Evolutionary conservation across 495 filamentous ascomycete genomes (phyloP).

Genomic region (Annulohypoxylon nitens): DNA sequence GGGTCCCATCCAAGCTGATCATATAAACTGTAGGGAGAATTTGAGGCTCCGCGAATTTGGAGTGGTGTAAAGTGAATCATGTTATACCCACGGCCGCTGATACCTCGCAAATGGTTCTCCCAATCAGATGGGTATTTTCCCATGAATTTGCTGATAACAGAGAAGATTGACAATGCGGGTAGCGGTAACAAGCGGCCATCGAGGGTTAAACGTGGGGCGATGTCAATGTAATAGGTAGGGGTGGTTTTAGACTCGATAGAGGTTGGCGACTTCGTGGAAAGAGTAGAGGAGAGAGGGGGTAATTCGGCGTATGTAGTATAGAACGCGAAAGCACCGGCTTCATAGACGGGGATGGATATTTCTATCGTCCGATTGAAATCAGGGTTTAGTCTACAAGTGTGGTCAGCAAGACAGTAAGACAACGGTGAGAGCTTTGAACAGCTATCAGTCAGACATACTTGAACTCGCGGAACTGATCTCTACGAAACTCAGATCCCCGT

Average conservation of each 20-base stretch:
- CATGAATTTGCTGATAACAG: conserved; percentile 98
- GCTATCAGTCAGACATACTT: conserved; percentile 69
- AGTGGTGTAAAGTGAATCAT: conserved; percentile 99
- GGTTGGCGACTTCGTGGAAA: conserved; percentile 53
- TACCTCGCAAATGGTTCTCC: conserved; percentile 88
- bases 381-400: conserved; percentile 75
- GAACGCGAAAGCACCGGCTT: conserved; percentile 93
- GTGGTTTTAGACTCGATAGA: conserved; percentile 73
- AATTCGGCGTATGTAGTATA: conserved; percentile 93
- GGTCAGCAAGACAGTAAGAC: conserved; percentile 43
- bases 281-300: conserved; percentile 76
- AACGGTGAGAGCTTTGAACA: neutral
- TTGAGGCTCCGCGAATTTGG: conserved; percentile 87
- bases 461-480: conserved; percentile 84
- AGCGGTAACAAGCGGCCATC: conserved; percentile 78
- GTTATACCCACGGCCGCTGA: conserved; percentile 92
- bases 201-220: conserved; percentile 83
- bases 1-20: conserved; percentile 92
- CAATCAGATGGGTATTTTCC: conserved; percentile 89
- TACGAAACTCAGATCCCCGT: conserved; percentile 76
- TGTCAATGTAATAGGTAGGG: conserved; percentile 88
- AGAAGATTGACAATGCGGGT: conserved; percentile 89
- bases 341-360: conserved; percentile 85
- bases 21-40: conserved; percentile 97
- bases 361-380: conserved; percentile 93